These are phyloP conservation scores for Ceraceosorus bombacis DNA, from an alignment of 1,284 basidiomycete genomes.

Conservation along the genomic window DNA sequence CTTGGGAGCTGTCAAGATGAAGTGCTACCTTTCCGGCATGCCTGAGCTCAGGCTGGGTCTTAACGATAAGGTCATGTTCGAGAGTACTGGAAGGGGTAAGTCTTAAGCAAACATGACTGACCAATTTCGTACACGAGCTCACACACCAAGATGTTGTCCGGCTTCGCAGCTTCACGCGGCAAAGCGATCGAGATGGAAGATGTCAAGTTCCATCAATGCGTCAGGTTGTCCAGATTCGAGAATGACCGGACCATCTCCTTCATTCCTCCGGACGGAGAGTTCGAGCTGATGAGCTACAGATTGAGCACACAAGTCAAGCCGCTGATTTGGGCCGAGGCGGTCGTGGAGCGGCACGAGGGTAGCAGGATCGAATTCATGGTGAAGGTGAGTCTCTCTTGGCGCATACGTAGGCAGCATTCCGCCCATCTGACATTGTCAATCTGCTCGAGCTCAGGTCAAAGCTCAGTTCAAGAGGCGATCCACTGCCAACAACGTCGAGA, in stretches of 20 bases:
- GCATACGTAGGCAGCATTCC: not conserved
- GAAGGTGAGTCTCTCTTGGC: slow-evolving; percentile 53
- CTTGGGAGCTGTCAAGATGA: slow-evolving; percentile 96
- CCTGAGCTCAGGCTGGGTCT: slow-evolving; percentile 89
- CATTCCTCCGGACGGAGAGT: slow-evolving; percentile 97
- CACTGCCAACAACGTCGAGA: slow-evolving; percentile 96
- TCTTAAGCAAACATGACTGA: slow-evolving; percentile 16
- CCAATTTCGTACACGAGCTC: not conserved
- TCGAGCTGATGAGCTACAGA: slow-evolving; percentile 95
- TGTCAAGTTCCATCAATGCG: slow-evolving; percentile 99
- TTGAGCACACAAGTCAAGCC: slow-evolving; percentile 95
- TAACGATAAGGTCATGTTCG: slow-evolving; percentile 99
- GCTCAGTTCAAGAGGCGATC: slow-evolving; percentile 96
- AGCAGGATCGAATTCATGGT: slow-evolving; percentile 95
- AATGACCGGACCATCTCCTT: slow-evolving; percentile 98
- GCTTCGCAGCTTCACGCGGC: slow-evolving; percentile 69
- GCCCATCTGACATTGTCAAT: not conserved
- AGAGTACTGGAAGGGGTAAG: slow-evolving; percentile 86
- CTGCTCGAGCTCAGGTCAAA: slow-evolving; percentile 56
- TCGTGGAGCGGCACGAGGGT: slow-evolving; percentile 87
- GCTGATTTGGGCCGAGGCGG: slow-evolving; percentile 94
- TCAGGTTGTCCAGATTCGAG: slow-evolving; percentile 96
- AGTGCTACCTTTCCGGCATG: slow-evolving; percentile 98
- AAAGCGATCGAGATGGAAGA: slow-evolving; percentile 99
- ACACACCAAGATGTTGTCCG: not conserved